Evolutionary conservation across 768 basidiomycete species (phyloP), one percentile per base, ranked within the genome.

Genomic region (Nevesoporus exiguus): DNA sequence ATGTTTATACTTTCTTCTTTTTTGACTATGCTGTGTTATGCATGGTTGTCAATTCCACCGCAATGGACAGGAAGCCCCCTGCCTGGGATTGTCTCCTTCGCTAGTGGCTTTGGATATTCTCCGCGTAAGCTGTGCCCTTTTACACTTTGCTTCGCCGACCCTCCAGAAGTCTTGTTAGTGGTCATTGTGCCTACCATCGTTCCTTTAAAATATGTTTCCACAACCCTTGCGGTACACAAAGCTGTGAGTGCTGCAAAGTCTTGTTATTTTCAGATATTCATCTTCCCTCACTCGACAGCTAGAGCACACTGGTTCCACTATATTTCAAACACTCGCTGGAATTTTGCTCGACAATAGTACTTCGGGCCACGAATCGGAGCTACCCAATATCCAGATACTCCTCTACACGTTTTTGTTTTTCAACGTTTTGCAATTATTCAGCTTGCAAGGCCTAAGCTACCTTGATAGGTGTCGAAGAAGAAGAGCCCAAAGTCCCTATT

Each of bases 171-270:
- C 27, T 71, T 91, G 10, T 75, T 90, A 11, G 89, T 87, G 8
- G 76, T 91, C 15, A 74, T 91, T 31, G 89, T 90, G 0, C 88
- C 89, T 0, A 80, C 77, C 48, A 79, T 91, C 27, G 86, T 91
- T 0, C 79, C 82, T 7, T 59, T 78, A 19, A 86, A 85, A 65
- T 90, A 86, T 66, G 82, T 91, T 42, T 85, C 86, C 2, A 90
- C 90, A 1, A 87, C 86, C 5, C 74, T 91, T 0, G 89, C 88
- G 1, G 82, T 84, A 7, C 88, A 91, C 64, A 90, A 91, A 66
- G 83, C 84, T 64, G 89, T 89, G 71, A 57, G 84, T 71, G 11
- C 17, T 40, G 51, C 34, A 25, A 22, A 48, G 29, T 7, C 24
- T 41, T 8, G 17, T 31, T 6, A 22, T 5, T 41, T 29, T 11